phyloP scores from a whole-genome alignment of 371 early-diverging fungal species.

The Apophysomyces ossiformis region DNA sequence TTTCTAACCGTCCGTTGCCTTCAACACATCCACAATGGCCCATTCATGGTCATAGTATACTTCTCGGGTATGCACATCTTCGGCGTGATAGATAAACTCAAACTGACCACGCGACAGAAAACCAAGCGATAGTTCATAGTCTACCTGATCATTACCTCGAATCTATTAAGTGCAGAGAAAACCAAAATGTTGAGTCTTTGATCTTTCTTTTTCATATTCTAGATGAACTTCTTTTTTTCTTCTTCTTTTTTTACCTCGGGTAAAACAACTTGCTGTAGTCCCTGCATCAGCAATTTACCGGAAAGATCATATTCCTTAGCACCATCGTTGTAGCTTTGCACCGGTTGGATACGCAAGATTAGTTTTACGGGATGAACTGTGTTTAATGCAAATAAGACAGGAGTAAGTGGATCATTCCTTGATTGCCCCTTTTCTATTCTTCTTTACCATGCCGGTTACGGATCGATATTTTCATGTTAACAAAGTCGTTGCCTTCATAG shows the following conservation, averaged over 20 bases:
- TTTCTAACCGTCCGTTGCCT: conserved; percentile 2
- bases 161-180: conserved; percentile 19
- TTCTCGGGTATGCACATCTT: conserved; percentile 63
- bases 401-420: neutral
- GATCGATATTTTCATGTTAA: conserved; percentile 53
- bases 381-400: too few relatives aligned
- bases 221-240: neutral
- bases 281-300: conserved; percentile 63
- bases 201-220: too few relatives aligned
- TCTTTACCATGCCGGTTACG: conserved; percentile 50
- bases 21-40: conserved; percentile 33
- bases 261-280: conserved; percentile 60
- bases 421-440: neutral
- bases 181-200: too few relatives aligned
- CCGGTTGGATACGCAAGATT: conserved; percentile 69
- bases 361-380: conserved; percentile 57
- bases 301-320: conserved; percentile 69
- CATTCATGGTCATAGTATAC: conserved; percentile 66
- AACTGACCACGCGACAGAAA: conserved; percentile 68
- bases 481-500: conserved; percentile 57
- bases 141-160: conserved; percentile 31
- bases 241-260: conserved; percentile 52
- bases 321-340: conserved; percentile 66
- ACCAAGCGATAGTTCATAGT: conserved; percentile 57
- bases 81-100: conserved; percentile 68